phyloP scores from a whole-genome alignment of 2,329 filamentous ascomycete species.

The Proliferodiscus dingleyae region DNA sequence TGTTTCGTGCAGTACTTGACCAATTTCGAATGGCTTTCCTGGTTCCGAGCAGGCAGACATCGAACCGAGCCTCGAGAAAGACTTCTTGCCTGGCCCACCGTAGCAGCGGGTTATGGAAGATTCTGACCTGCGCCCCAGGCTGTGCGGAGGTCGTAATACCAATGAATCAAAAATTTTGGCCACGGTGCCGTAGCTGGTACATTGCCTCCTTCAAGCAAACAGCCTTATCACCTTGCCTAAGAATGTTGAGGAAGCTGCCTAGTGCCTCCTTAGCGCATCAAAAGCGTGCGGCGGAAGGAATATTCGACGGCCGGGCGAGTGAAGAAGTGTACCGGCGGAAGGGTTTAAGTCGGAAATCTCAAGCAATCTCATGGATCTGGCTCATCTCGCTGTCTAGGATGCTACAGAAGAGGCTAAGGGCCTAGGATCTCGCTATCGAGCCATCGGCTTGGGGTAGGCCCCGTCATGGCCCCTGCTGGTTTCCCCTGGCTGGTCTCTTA shows the following conservation, averaged over 20 bases:
- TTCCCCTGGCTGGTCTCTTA: neutral
- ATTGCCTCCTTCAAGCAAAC: neutral
- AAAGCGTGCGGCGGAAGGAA: conserved; percentile 1
- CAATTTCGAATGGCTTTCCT: neutral
- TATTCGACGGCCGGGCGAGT: conserved; percentile 3
- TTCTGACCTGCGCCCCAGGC: neutral
- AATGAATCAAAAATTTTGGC: neutral
- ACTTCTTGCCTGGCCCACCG: no score
- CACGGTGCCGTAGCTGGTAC: neutral
- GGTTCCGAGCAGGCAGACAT: neutral
- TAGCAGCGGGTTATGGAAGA: neutral
- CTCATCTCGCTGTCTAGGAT: neutral
- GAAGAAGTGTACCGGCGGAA: conserved; percentile 1
- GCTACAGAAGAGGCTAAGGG: neutral
- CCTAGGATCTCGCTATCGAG: conserved; percentile 1
- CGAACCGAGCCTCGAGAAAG: neutral
- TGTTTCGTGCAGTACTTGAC: neutral
- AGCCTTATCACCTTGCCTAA: neutral
- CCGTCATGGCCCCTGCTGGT: neutral
- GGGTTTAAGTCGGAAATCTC: conserved; percentile 5
- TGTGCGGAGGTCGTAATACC: neutral
- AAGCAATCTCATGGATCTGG: neutral
- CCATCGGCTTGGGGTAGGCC: conserved; percentile 1
- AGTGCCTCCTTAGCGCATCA: neutral
- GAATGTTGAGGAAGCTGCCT: neutral